Evolutionary conservation across 1,139 yeast species (phyloP), one percentile per base, ranked within the genome.

Genomic region (Yamadazyma siamensis): DNA sequence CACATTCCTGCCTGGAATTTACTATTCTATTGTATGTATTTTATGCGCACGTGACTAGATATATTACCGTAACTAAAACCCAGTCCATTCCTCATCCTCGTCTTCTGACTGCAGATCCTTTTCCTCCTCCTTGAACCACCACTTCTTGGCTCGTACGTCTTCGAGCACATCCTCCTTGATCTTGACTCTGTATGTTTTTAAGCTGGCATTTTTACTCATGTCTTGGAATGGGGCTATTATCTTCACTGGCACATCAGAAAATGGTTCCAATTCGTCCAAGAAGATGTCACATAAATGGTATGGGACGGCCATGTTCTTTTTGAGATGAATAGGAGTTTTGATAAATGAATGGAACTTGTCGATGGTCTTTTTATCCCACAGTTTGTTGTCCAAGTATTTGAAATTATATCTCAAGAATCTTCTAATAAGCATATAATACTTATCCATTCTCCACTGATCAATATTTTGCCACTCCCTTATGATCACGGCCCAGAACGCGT

Each of bases 371-470:
- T 50, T 56, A 36, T 76, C 68, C 94, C 94, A 89, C 3, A 68
- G 54, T 34, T 75, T 68, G 7, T 50, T 42, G 35, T 65, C 56
- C 29, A 89, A 62, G 43, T 78, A 73, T 39, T 66, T 67, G 42
- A 91, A 65, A 44, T 75, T 77, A 46, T 77, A 83, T 43, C 79
- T 75, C 28, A 86, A 61, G 15, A 80, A 81, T 50, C 91, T 71
- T 66, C 98, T 78, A 41, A 89, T 71, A 43, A 91, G 65, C 59
- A 89, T 61, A 48, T 85, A 77, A 58, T 75, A 91, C 58, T 91
- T 91, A 61, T 91, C 96, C 33, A 89, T 50, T 65, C 87, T 86
- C 79, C 83, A 80, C 44, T 80, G 81, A 59, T 91, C 98, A 35
- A 91, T 72, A 13, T 68, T 65, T 34, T 78, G 72, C 98, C 98